These are phyloP conservation scores for Fusarium citri DNA, from an alignment of 2,329 filamentous ascomycete genomes.

Conservation along the genomic window DNA sequence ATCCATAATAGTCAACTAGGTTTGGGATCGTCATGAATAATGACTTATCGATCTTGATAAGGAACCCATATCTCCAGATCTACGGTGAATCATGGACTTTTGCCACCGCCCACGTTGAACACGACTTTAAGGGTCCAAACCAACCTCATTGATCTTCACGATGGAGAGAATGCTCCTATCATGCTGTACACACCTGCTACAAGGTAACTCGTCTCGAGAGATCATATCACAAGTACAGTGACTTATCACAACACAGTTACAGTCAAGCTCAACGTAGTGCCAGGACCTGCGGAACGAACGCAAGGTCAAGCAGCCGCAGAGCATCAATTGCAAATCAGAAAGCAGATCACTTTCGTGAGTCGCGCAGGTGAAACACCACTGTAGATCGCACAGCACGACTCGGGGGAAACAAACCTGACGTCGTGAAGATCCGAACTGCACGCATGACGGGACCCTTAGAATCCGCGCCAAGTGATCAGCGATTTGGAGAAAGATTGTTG, in stretches of 20 bases:
- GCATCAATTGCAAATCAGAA: background rate
- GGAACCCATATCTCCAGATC: background rate
- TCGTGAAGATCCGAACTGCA: slow-evolving; percentile 11
- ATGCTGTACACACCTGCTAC: background rate
- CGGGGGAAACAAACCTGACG: slow-evolving; percentile 19
- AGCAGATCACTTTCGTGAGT: slow-evolving; percentile 7
- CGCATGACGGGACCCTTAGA: slow-evolving; percentile 23
- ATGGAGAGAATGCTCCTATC: background rate
- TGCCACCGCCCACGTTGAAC: background rate
- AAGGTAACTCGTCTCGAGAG: background rate
- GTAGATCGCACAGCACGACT: slow-evolving; percentile 30
- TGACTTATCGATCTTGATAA: background rate
- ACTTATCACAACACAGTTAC: slow-evolving; percentile 15
- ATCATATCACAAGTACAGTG: slow-evolving; percentile 1
- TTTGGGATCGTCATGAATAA: background rate
- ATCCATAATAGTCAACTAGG: background rate
- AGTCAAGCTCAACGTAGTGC: slow-evolving; percentile 17
- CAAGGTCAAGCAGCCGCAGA: background rate
- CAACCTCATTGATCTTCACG: background rate
- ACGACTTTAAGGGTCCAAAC: background rate
- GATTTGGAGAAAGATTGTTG: slow-evolving; percentile 7
- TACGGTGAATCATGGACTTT: background rate
- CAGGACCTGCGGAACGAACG: background rate
- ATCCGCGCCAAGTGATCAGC: slow-evolving; percentile 25
- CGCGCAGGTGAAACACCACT: slow-evolving; percentile 10